Percentiles rank a stretch among this genome's conserved stretches.
phyloP scores from a whole-genome alignment of 1,284 basidiomycete genomes.

The Afroboletus lepidellus region DNA sequence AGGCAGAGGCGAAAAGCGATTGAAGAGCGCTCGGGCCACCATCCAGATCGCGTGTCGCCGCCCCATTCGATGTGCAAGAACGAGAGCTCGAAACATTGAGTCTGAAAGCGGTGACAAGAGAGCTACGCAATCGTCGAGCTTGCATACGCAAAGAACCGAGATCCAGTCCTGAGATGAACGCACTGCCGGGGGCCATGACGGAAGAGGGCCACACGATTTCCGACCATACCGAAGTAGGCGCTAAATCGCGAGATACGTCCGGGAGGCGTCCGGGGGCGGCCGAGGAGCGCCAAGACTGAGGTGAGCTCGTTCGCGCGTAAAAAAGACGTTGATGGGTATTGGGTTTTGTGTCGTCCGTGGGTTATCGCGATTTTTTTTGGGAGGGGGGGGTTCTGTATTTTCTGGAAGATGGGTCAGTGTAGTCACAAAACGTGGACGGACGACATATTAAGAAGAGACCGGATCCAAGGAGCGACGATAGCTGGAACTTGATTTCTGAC shows the following conservation, averaged over 20 bases:
- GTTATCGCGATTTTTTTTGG: no score
- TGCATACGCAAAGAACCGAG: background rate
- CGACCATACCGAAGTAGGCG: conserved; percentile 7
- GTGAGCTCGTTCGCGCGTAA: no score
- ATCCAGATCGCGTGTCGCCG: background rate
- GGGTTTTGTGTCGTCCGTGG: no score
- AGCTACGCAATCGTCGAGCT: background rate
- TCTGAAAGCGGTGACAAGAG: background rate
- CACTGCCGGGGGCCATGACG: background rate
- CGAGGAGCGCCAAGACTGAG: no score
- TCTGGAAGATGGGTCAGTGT: no score
- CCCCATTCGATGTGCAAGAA: background rate
- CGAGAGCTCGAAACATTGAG: background rate
- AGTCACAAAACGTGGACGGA: no score
- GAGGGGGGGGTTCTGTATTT: no score
- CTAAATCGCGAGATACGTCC: conserved; percentile 6
- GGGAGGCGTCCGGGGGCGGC: background rate
- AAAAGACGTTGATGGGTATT: no score
- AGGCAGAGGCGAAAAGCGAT: background rate
- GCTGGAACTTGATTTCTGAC: no score
- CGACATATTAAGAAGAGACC: no score
- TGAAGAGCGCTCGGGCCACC: background rate
- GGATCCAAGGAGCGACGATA: no score
- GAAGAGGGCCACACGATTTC: conserved; percentile 2
- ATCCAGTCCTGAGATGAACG: background rate